A percentile compares a stretch with the other conserved stretches of the same genome.
phyloP scores from a whole-genome alignment of 257 asterid species.

The Fraxinus americana region DNA sequence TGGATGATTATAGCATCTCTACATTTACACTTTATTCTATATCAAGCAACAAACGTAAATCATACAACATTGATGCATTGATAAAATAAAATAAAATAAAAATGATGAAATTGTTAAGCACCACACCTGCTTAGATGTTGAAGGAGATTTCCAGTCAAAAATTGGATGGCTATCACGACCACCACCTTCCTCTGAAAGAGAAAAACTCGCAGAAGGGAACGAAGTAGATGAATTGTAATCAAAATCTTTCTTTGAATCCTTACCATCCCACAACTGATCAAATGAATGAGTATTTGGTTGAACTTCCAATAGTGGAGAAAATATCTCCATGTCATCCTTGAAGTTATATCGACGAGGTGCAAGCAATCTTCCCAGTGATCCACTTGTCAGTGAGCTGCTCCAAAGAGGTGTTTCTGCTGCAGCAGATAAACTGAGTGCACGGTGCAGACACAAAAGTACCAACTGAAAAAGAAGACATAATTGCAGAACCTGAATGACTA shows the following conservation, averaged over 20 bases:
- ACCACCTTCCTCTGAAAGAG: slow-evolving; percentile 62
- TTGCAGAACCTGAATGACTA: slow-evolving; percentile 63
- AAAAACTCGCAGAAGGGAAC: slow-evolving; percentile 67
- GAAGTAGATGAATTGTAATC: slow-evolving; percentile 59
- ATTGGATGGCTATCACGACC: slow-evolving; percentile 58
- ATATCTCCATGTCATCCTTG: slow-evolving; percentile 98
- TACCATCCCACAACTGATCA: slow-evolving; percentile 77
- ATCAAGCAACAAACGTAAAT: neutral
- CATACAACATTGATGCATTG: neutral
- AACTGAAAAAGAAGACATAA: slow-evolving; percentile 54
- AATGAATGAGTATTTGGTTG: slow-evolving; percentile 91
- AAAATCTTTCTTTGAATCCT: slow-evolving; percentile 59
- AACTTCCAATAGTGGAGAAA: slow-evolving; percentile 94
- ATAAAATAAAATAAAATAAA: slow-evolving; percentile 7
- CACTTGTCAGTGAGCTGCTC: slow-evolving; percentile 65
- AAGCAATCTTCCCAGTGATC: slow-evolving; percentile 68
- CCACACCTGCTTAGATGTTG: slow-evolving; percentile 68
- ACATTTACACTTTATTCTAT: neutral
- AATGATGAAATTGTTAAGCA: slow-evolving; percentile 17
- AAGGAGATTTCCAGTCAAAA: slow-evolving; percentile 75
- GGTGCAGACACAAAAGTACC: slow-evolving; percentile 49
- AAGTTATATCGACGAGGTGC: slow-evolving; percentile 77
- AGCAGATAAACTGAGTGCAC: slow-evolving; percentile 43
- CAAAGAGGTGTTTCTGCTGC: slow-evolving; percentile 74
- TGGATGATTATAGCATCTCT: slow-evolving; percentile 4